Base-by-base conservation (phyloP, 2,329 filamentous ascomycete species). In the Phyllosticta citribraziliensis region DNA sequence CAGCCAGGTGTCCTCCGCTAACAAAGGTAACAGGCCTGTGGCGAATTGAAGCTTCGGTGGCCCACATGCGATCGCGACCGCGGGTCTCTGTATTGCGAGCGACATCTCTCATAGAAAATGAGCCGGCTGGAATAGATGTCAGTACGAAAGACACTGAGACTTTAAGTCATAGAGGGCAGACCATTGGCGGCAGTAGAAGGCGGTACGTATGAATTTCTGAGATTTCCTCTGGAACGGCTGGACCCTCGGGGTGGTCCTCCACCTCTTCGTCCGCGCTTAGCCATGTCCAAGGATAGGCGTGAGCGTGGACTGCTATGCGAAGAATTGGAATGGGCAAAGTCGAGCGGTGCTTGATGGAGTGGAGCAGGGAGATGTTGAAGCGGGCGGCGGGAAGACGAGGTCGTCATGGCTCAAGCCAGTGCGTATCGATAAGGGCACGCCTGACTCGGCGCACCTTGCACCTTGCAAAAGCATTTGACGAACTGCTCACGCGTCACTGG, bases 11-110 rank as follows among this genome's bases (percentile, higher is more conserved):
- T 22, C 83, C 83, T 35, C 83, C 84, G 68, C 82, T 85, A 63
- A 88, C 79, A 68, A 88, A 88, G 1, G 73, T 70, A 57, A 88
- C 78, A 24, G 75, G 74, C 59, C 79, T 76, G 66, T 86, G 73
- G 62, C 85, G 78, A 56, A 88, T 75, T 64, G 78, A 79, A 56
- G 74, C 72, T 63, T 78, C 76, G 2, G 76, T 70, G 60, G 77
- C 76, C 71, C 78, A 80, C 54, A 75, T 70, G 30, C 73, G 74
- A 51, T 74, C 73, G 30, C 73, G 74, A 52, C 74, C 73, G 65
- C 82, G 78, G 19, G 73, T 76, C 67, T 80, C 80, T 12, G 82
- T 84, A 66, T 83, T 84, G 22, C 77, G 77, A 40, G 82, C 83
- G 71, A 84, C 83, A 65, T 86, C 80, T 64, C 77, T 76, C 70